Conservation (phyloP, 805 yeast species). For the Kodamaea laetipori region DNA sequence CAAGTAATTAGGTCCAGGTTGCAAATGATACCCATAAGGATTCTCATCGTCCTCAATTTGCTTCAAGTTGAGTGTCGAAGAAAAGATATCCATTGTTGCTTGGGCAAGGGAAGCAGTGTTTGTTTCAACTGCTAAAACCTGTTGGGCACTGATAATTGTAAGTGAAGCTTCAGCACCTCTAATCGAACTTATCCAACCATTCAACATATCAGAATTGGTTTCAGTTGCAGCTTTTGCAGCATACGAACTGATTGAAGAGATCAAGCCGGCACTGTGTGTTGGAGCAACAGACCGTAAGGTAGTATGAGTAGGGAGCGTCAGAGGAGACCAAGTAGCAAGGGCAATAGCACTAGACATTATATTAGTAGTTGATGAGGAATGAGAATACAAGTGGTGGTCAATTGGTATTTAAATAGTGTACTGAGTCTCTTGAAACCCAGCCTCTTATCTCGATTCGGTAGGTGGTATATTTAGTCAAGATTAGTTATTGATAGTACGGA, state of each 20-base stretch:
- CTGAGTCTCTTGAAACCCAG: no score
- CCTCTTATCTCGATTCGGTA: no score
- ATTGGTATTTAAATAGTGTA: no score
- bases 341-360: background rate
- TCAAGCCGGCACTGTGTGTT: slow-evolving; percentile 25
- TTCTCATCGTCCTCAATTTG: slow-evolving; percentile 32
- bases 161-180: slow-evolving; percentile 42
- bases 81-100: slow-evolving; percentile 36
- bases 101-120: slow-evolving; percentile 22
- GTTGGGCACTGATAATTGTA: slow-evolving; percentile 34
- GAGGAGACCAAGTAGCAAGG: slow-evolving; percentile 26
- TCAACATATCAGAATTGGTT: slow-evolving; percentile 13
- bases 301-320: slow-evolving; percentile 29
- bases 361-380: background rate
- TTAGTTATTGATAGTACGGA: no score
- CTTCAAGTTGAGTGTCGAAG: slow-evolving; percentile 34
- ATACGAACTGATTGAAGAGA: slow-evolving; percentile 7
- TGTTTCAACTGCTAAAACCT: slow-evolving; percentile 42
- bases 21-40: slow-evolving; percentile 13
- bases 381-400: no score
- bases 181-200: slow-evolving; percentile 18
- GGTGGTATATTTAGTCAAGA: no score
- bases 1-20: slow-evolving; percentile 18
- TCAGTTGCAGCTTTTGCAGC: slow-evolving; percentile 21
- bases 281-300: slow-evolving; percentile 30